These are phyloP conservation scores for Peniophora sp. DNA, from an alignment of 1,284 basidiomycete species.

Conservation along the genomic window DNA sequence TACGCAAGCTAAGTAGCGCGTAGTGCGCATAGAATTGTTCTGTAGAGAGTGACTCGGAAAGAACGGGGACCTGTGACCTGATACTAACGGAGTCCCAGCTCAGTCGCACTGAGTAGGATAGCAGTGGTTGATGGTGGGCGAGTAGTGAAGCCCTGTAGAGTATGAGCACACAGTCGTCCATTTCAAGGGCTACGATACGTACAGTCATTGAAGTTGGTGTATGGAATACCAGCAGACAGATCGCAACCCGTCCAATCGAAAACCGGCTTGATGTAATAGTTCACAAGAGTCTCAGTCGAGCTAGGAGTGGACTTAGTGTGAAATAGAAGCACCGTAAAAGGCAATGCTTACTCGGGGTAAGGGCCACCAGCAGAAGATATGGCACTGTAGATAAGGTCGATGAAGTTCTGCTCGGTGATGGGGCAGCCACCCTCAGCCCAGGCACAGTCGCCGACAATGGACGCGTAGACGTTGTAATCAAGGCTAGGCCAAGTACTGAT, in stretches of 20 bases:
- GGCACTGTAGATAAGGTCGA: slow-evolving; percentile 15
- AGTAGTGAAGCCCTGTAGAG: no score
- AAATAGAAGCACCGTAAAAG: neutral
- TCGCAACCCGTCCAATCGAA: slow-evolving; percentile 10
- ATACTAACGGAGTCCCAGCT: no score
- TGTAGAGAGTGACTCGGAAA: no score
- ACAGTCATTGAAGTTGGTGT: slow-evolving; percentile 17
- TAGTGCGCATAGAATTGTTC: no score
- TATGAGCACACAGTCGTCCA: no score
- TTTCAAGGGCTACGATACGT: no score
- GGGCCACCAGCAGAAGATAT: slow-evolving; percentile 4
- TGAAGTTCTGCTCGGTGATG: slow-evolving; percentile 18
- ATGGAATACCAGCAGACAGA: slow-evolving; percentile 13
- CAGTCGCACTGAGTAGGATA: no score
- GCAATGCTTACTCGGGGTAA: no score
- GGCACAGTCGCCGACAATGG: slow-evolving; percentile 15
- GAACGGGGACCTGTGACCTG: no score
- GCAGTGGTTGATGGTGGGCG: no score
- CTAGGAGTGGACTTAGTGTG: slow-evolving; percentile 1
- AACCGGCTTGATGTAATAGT: slow-evolving; percentile 10
- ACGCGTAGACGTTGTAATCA: neutral
- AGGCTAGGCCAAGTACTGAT: no score
- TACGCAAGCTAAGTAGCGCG: no score
- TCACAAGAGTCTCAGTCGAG: neutral
- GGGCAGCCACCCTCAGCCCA: slow-evolving; percentile 13